Base-by-base conservation (phyloP, 73 alveolate genomes). In the Durusdinium trenchii region DNA sequence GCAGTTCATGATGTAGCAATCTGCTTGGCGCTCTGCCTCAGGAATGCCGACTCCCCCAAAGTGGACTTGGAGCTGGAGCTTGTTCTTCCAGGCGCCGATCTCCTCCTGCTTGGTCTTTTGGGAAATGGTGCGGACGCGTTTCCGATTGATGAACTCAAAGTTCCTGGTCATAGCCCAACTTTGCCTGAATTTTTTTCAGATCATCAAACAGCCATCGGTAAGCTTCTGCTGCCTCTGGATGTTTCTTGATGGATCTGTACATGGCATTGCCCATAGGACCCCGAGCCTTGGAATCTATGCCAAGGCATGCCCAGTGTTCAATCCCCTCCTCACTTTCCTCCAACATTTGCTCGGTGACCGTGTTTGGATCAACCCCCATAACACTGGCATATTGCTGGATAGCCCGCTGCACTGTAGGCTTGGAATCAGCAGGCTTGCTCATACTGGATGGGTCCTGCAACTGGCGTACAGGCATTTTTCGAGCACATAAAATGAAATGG, bases 141-240 rank as follows among this genome's bases (percentile, higher is more conserved):
- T 14, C 50, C 30, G 43, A 47, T 45, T 6, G 40, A 82, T 71
- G 35, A 23, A 23, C 43, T 82, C 92, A 54, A 82, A 82, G 50
- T 1, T 32, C 38, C 92, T 32, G 0, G 20, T 0, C 47, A 82
- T 48, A 3, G 73, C 46, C 64, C 69, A 82, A 10, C 62, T 28
- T 52, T 45, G 57, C 73, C 92, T 12, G 14, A 46, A 82, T 10
- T 30, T 12, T 3, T 48, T 82, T 82, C n/a, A 82, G 7, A 10
- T 82, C 92, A 4, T 82, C 92, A 32, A 52, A 38, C 45, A 82
- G 69, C 92, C 92, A 82, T n/a, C 47, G 43, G 47, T 82, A 82
- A 2, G 61, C 48, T 3, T 82, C 73, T 9, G 43, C 47, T 30
- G 50, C 69, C 51, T 3, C 18, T 3, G 73, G 73, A 12, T 82